Evolutionary conservation across 495 filamentous ascomycete species (phyloP), one percentile per base, ranked within the genome.

Genomic region (Penicillium simplicissimum): DNA sequence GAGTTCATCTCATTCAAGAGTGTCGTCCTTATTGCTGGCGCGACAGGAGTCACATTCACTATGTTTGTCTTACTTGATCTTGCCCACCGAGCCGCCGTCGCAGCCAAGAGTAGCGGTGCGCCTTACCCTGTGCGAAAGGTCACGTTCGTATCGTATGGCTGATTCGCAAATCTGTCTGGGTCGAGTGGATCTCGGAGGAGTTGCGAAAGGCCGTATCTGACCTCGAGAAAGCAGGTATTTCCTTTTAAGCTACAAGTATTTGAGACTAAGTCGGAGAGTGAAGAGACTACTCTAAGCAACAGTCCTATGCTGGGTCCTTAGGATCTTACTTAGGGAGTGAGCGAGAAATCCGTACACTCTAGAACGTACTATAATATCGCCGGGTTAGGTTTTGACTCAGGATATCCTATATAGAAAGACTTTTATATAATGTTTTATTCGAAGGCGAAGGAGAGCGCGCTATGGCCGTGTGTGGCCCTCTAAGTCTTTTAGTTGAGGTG

Each of bases 1-100:
- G 60, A 63, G 17, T 58, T 63, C 17, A 53, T 38, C 7, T 45
- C 60, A 4, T 60, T 64, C 34, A 52, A 64, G 19, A 64, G 42
- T 23, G 62, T 59, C 7, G 3, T 64, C 4, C 57, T 64, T 14
- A 33, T 64, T 17, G 36, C 52, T 5, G 57, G 52, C 6, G 28
- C 45, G 3, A 57, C 47, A 0, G 57, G 57, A 21, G 36, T 52
- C 1, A 60, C 57, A 37, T 64, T 60, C 43, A 60, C 52, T n/a
- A 2, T 64, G n/a, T 38, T 57, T 9, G 40, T 64, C 10, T 53
- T 60, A 5, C 53, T 52, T 0, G 57, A 64, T 28, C 55, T 64
- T 49, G 57, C 55, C 31, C 51, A 33, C 60, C 60, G 17, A 47
- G 52, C 33, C 17, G 55, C 9, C 38, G 11, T 13, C 17, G 38